Evolutionary conservation across 164 flowering plant species (phyloP), one percentile per base, ranked within the genome.

Genomic region (Tetracentron sinense): DNA sequence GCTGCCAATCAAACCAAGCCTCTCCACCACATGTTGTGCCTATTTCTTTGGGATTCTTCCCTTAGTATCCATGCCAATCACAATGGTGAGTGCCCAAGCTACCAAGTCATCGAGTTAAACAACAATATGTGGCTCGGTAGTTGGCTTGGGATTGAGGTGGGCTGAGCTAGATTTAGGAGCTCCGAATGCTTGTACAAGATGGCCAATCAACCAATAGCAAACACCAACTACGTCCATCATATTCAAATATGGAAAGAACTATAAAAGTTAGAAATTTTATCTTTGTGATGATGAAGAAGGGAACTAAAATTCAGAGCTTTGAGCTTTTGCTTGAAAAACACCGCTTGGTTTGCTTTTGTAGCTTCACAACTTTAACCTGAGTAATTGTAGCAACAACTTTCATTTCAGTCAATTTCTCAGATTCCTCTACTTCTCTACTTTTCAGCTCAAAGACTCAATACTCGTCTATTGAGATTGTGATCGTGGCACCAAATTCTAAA

Each of bases 1-100:
- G n/a, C n/a, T n/a, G n/a, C n/a, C 69, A 1, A 68, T 64, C 33
- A 73, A 29, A 20, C 76, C 76, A 14, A 73, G 72, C 52, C 64
- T 60, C 66, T 68, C 66, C 58, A 73, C 69, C 33, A 73, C 72
- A 7, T 23, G 23, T 16, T 69, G 64, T 6, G 69, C 76, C 21
- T 64, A 64, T 48, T 68, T 72, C n/a, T n/a, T n/a, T 66, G 64
- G 68, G 30, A 73, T 73, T 56, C 69, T 68, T 51, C 76, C 76
- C 38, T 64, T 54, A 0, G 63, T 54, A 3, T 73, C 76, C 76
- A 73, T 73, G 14, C 63, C 76, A 16, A 73, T 68, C 16, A 73
- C 72, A 0, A 58, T 59, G 3, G 60, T 73, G 4, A 73, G 59
- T 5, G 76, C 76, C 23, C 23, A 42, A 12, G 66, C 56, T 0